Conservation (phyloP, 805 yeast species). For the Metschnikowia kofuensis region DNA sequence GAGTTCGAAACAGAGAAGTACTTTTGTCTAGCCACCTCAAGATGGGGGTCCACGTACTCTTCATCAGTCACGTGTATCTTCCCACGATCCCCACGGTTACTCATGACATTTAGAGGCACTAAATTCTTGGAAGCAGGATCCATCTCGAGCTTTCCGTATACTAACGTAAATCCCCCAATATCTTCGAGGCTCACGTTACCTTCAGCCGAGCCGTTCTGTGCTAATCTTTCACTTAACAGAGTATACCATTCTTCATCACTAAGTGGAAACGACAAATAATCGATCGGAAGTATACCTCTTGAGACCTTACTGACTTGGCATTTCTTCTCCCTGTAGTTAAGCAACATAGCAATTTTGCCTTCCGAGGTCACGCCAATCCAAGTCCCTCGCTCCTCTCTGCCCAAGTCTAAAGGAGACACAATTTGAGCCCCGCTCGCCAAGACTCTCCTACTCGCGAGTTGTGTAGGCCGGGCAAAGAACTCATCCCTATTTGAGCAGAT, state of each 20-base stretch:
- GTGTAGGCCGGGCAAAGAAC: constrained; percentile 69
- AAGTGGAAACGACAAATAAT: constrained; percentile 37
- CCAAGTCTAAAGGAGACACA: constrained; percentile 72
- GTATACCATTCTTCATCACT: constrained; percentile 46
- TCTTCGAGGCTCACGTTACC: constrained; percentile 17
- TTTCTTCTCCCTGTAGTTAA: constrained; percentile 63
- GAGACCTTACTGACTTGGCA: constrained; percentile 37
- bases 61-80: constrained; percentile 23
- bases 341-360: constrained; percentile 67
- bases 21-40: constrained; percentile 22
- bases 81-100: constrained; percentile 47
- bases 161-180: constrained; percentile 63
- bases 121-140: constrained; percentile 22
- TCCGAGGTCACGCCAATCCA: constrained; percentile 76
- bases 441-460: constrained; percentile 41
- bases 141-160: constrained; percentile 49
- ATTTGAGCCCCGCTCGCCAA: constrained; percentile 36
- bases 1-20: constrained; percentile 70
- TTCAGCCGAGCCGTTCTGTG: constrained; percentile 17
- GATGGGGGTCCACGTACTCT: constrained; percentile 12
- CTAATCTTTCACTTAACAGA: constrained; percentile 24
- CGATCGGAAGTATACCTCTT: constrained; percentile 50
- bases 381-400: constrained; percentile 74
- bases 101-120: constrained; percentile 42
- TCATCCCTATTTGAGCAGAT: constrained; percentile 87